Conservation (phyloP, 1,284 basidiomycete genomes). For the Ganoderma lucidum region DNA sequence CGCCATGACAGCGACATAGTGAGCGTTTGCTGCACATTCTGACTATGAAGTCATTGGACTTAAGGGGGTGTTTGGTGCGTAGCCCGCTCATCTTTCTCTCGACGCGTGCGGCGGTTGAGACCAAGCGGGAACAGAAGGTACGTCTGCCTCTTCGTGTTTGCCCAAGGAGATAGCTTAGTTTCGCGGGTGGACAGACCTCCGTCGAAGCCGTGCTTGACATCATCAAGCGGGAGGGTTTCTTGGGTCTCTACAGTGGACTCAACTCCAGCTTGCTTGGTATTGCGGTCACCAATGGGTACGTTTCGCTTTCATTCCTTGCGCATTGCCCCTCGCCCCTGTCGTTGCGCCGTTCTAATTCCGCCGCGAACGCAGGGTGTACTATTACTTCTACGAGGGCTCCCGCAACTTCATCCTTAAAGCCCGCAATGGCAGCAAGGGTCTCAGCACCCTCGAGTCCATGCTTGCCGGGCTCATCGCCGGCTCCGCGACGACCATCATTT, state of each 20-base stretch:
- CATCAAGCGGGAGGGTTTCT: slow-evolving; percentile 85
- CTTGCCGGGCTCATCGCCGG: slow-evolving; percentile 87
- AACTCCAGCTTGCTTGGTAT: slow-evolving; percentile 90
- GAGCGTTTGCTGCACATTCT: slow-evolving; percentile 41
- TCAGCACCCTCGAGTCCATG: slow-evolving; percentile 90
- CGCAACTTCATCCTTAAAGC: slow-evolving; percentile 64
- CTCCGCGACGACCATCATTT: slow-evolving; percentile 89
- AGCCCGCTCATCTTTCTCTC: slow-evolving; percentile 94
- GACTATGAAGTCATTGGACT: slow-evolving; percentile 10
- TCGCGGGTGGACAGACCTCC: slow-evolving; percentile 46
- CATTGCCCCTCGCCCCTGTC: background rate
- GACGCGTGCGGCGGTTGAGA: slow-evolving; percentile 92
- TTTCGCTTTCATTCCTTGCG: slow-evolving; percentile 27
- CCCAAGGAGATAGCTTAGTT: background rate
- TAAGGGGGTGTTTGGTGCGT: slow-evolving; percentile 18
- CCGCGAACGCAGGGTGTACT: slow-evolving; percentile 70
- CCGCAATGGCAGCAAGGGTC: slow-evolving; percentile 66
- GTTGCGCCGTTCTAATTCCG: background rate
- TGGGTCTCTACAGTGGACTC: slow-evolving; percentile 90
- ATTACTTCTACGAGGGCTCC: slow-evolving; percentile 84
- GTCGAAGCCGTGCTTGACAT: slow-evolving; percentile 77
- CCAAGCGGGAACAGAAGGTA: slow-evolving; percentile 80
- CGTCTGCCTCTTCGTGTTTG: slow-evolving; percentile 22
- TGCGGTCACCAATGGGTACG: slow-evolving; percentile 90
- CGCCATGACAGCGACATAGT: slow-evolving; percentile 90